Conservation (phyloP, 208 protist genomes). For the Leishmania gerbilli region DNA sequence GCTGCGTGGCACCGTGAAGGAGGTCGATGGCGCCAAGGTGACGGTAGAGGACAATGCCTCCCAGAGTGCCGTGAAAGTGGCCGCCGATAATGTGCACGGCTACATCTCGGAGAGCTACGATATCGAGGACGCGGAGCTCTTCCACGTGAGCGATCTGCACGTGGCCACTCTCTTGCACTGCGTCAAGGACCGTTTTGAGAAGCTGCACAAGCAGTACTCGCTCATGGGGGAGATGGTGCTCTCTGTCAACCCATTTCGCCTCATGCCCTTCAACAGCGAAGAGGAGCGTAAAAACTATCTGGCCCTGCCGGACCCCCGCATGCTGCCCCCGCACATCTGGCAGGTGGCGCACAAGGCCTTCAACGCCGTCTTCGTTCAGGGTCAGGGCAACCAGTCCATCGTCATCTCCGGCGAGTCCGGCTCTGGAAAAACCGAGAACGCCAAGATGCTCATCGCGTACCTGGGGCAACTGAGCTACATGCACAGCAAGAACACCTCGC, state of each 20-base stretch:
- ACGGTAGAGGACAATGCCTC: conserved; percentile 47
- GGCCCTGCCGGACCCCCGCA: conserved; percentile 44
- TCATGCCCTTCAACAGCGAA: conserved; percentile 82
- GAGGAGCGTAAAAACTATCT: conserved; percentile 81
- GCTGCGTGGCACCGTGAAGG: conserved; percentile 56
- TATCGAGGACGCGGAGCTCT: conserved; percentile 68
- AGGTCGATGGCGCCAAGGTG: conserved; percentile 52
- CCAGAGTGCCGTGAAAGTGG: conserved; percentile 33
- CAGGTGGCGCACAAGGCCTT: conserved; percentile 88
- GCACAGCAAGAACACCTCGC: conserved; percentile 66
- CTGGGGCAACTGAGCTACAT: conserved; percentile 82
- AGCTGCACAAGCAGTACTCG: conserved; percentile 85
- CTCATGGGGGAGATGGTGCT: conserved; percentile 94
- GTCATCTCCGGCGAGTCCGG: conserved; percentile 96
- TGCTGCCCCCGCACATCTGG: conserved; percentile 91
- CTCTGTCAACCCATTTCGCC: conserved; percentile 93
- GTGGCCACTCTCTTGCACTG: conserved; percentile 90
- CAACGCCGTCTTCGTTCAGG: conserved; percentile 74
- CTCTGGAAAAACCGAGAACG: conserved; percentile 95
- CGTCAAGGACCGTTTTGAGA: conserved; percentile 87
- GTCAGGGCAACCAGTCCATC: conserved; percentile 87
- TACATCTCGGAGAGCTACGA: conserved; percentile 84
- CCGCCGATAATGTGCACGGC: conserved; percentile 55
- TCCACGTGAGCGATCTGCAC: conserved; percentile 91
- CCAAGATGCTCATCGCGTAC: conserved; percentile 89